Percentiles rank a stretch among this genome's conserved stretches.
Conservation (phyloP, 1,284 basidiomycete genomes). For the Sparassis latifolia region DNA sequence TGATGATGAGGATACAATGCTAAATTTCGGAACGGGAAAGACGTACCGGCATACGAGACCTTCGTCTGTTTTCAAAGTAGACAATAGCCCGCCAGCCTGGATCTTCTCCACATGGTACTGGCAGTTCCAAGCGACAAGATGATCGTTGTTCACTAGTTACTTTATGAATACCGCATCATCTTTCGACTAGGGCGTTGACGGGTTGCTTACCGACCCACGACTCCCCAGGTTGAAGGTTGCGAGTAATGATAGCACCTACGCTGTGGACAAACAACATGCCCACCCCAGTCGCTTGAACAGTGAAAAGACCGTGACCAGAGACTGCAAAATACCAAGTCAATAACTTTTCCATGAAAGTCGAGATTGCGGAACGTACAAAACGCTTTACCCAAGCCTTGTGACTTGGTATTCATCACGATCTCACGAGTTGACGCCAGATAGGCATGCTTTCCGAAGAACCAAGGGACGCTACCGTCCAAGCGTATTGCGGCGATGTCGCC, state of each 20-base stretch:
- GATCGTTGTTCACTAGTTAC: constrained; percentile 24
- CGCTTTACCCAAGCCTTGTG: constrained; percentile 24
- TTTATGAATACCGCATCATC: neutral
- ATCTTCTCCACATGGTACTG: constrained; percentile 28
- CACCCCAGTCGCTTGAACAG: constrained; percentile 18
- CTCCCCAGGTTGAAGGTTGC: constrained; percentile 23
- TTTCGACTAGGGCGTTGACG: neutral
- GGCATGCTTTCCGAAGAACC: constrained; percentile 26
- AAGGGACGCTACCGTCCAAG: constrained; percentile 21
- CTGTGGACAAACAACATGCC: constrained; percentile 27
- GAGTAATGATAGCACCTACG: constrained; percentile 25
- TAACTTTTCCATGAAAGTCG: neutral
- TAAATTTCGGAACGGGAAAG: neutral
- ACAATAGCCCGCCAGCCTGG: constrained; percentile 24
- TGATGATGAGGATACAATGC: neutral
- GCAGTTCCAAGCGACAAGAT: constrained; percentile 29
- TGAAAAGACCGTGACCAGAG: constrained; percentile 28
- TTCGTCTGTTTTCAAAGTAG: constrained; percentile 24
- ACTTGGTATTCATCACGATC: constrained; percentile 20
- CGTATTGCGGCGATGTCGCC: constrained; percentile 27
- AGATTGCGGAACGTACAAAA: constrained; percentile 19
- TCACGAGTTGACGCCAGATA: constrained; percentile 25
- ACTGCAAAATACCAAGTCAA: constrained; percentile 14
- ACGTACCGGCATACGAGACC: constrained; percentile 27
- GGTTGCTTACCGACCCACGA: constrained; percentile 25